Base-by-base conservation (phyloP, 2,329 filamentous ascomycete genomes). In the Dryadomyces sulphureus region DNA sequence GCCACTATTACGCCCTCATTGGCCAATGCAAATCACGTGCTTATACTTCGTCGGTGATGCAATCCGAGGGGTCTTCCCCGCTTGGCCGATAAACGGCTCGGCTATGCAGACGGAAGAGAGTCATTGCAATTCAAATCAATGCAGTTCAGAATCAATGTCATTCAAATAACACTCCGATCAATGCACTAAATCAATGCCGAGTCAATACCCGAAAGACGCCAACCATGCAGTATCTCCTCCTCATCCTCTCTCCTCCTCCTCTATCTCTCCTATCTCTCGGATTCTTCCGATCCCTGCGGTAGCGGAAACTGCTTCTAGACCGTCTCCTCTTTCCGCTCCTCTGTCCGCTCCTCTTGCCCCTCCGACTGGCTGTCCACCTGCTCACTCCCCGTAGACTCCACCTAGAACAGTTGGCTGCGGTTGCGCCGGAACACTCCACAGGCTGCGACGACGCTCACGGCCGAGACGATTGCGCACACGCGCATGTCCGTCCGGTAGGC, bases 401-500 rank as follows among this genome's bases (percentile, higher is more conserved):
- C 30, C 12, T 62, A 60, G 22, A 45, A 45, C 11, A 62, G 39
- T 1, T 57, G 53, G 11, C 55, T 38, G 12, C 61, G 56, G 17
- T 59, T 53, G 17, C 58, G 59, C 7, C 60, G 61, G 47, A 62
- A 70, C 0, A 63, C 62, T 0, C 63, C 62, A 16, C 66, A 44
- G 1, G 67, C 61, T 2, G 62, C 52, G 3, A 73, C 16, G 14
- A 69, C 50, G 2, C 61, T 67, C 8, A 61, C 49, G 4, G 59
- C 65, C 9, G 66, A 59, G 14, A 73, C 53, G 2, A 60, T 61
- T 1, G 63, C 59, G 35, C 63, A 66, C n/a, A 68, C 60, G 40
- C 60, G 58, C 70, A 75, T 73, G 42, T 69, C 66, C 43, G 60
- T 52, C 6, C 53, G 60, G 51, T 73, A 72, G 2, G 70, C 64